Conservation (phyloP, 1,284 basidiomycete genomes). For the Mycena sp. region DNA sequence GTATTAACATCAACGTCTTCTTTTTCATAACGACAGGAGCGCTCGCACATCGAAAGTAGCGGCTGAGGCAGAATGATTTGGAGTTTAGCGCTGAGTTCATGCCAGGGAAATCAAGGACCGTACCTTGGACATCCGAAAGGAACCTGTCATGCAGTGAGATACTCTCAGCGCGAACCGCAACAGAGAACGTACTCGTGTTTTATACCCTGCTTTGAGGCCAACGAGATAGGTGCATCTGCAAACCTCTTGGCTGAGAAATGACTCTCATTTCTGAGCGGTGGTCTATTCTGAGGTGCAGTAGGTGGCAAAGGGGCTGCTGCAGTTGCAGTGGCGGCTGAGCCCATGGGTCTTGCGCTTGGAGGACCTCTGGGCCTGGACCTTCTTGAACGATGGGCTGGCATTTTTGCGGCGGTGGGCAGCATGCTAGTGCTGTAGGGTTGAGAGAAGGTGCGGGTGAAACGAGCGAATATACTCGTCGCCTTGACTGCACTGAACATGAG, state of each 20-base stretch:
- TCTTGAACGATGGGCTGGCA: constrained; percentile 24
- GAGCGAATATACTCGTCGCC: constrained; percentile 24
- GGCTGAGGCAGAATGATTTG: not conserved
- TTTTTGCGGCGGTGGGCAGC: constrained; percentile 15
- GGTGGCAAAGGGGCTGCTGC: not conserved
- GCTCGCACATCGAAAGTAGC: constrained; percentile 47
- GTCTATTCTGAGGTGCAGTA: not conserved
- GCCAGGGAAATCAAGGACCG: no score
- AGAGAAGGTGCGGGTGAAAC: not conserved
- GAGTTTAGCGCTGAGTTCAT: no score
- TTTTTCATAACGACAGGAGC: not conserved
- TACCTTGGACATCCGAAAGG: constrained; percentile 55
- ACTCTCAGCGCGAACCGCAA: constrained; percentile 11
- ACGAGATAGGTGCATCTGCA: constrained; percentile 41
- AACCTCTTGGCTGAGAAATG: constrained; percentile 34
- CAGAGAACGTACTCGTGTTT: constrained; percentile 48
- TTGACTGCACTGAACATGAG: constrained; percentile 20
- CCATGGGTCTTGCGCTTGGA: not conserved
- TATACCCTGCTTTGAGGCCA: constrained; percentile 47
- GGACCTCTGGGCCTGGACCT: constrained; percentile 19
- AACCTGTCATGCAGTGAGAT: constrained; percentile 35
- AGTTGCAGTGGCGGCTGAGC: constrained; percentile 19
- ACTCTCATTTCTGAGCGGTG: not conserved
- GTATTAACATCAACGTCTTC: not conserved
- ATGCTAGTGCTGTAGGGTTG: constrained; percentile 5